Evolutionary conservation across 768 basidiomycete species (phyloP), one percentile per base, ranked within the genome.

Genomic region (Chalciporus sphaerocephalus): DNA sequence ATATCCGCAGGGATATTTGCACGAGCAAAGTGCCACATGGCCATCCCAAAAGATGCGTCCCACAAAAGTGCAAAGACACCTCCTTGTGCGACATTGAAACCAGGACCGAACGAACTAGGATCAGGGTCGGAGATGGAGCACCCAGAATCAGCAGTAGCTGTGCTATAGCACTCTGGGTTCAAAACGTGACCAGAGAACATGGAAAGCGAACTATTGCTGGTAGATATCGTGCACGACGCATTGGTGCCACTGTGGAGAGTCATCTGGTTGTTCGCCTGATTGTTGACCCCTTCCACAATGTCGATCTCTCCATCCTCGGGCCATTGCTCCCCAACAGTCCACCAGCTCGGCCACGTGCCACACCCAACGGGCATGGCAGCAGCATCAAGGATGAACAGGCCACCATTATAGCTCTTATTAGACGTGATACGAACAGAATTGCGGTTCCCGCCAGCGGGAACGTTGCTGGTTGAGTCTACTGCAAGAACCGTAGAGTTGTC

Each of bases 361-460:
- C 83, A 87, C 0, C 87, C 87, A 42, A 78, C 73, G 8, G 87
- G 87, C 83, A 87, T 85, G 2, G 76, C 67, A 40, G 59, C 73
- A 44, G 87, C 77, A 55, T 89, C 87, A 15, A 87, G 74, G 52
- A 90, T 80, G 68, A 90, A 87, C 10, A 90, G 69, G 4, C 87
- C 87, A n/a, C 70, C 62, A 38, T 65, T 76, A 58, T 80, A 89
- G 18, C 61, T 68, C 58, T 84, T 81, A 57, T 78, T 76, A 23
- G 81, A 74, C 43, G 69, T 74, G 50, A 90, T 85, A 40, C 87
- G 83, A 28, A 90, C 75, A 21, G 76, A 77, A 54, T 69, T 75
- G 46, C 87, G 81, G 17, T 75, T 73, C 22, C 72, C 72, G 40
- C 81, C 80, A 5, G 63, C 52, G 24, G 72, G 48, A 27, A 89